Base-by-base conservation (phyloP, 2,329 filamentous ascomycete species). In the Penicillium italicum region DNA sequence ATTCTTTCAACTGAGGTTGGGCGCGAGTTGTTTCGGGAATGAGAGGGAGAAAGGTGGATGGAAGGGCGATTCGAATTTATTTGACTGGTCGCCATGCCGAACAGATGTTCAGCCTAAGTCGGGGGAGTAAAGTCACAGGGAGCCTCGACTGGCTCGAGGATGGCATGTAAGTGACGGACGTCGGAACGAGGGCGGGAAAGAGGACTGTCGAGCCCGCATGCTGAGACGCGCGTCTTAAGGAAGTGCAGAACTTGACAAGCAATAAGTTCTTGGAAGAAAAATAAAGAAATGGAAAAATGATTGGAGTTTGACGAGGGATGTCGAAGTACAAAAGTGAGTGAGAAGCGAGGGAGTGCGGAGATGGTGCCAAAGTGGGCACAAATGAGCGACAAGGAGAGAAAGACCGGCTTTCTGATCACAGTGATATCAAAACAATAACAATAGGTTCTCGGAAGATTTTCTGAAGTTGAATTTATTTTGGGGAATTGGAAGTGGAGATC, bases 1-100 rank as follows among this genome's bases (percentile, higher is more conserved):
- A 64, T 71, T 56, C 74, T 70, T 22, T 72, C 71, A 16, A 75
- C 68, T 26, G 74, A 71, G n/a, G 69, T 67, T 45, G 73, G 71
- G 26, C 65, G 68, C 10, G 74, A 71, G 53, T 66, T 64, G 11
- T 66, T 61, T 31, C 68, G 68, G 20, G 64, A 59, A 34, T 64
- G 59, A 16, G 65, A 59, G 53, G 69, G 61, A 42, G 62, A 64
- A 36, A 64, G 66, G 61, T 58, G 70, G 52, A 69, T 67, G 31
- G 60, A 69, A 48, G 61, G 65, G 37, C 61, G 71, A 62, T 62
- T 57, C 53, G 58, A 67, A 57, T 60, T 69, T 60, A 58, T 60
- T 65, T 58, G 69, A 69, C 55, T 67, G 62, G 63, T 64, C 58
- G 68, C 65, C 69, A 71, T 71, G 57, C 62, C 66, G 66, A 61